A percentile compares a stretch with the other conserved stretches of the same genome.
phyloP scores from a whole-genome alignment of 805 yeast genomes.

The Starmerella etchellsii region DNA sequence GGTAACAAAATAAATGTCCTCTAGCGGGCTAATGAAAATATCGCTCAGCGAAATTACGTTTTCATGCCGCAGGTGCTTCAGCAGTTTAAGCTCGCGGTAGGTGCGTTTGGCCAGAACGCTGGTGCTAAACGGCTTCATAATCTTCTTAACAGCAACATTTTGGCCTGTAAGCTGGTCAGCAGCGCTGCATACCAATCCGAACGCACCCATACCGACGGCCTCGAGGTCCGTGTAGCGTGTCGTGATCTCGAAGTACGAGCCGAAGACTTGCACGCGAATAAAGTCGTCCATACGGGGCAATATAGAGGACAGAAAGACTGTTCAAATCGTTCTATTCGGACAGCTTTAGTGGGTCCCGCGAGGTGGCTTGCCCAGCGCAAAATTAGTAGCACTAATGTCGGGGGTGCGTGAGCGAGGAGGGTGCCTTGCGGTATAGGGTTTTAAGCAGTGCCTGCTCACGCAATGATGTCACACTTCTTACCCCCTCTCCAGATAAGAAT shows the following conservation, averaged over 20 bases:
- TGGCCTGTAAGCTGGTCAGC: conserved; percentile 80
- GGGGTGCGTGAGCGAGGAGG: too few relatives aligned
- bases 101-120: conserved; percentile 93
- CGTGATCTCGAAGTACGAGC: conserved; percentile 23
- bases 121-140: conserved; percentile 93
- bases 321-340: too few relatives aligned
- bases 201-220: conserved; percentile 99
- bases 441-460: too few relatives aligned
- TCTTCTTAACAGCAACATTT: conserved; percentile 93
- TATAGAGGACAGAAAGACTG: too few relatives aligned
- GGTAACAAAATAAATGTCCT: conserved; percentile 90
- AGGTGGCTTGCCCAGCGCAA: too few relatives aligned
- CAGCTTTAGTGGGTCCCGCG: too few relatives aligned
- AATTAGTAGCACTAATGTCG: too few relatives aligned
- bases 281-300: conserved; percentile 23
- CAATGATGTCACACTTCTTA: too few relatives aligned
- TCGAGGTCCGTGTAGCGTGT: conserved; percentile 64
- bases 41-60: conserved; percentile 86
- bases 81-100: conserved; percentile 82
- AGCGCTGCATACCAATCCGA: conserved; percentile 95
- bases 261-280: conserved; percentile 22
- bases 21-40: conserved; percentile 85
- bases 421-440: too few relatives aligned
- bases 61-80: conserved; percentile 89
- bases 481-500: too few relatives aligned